A percentile compares a stretch with the other conserved stretches of the same genome.
These are phyloP conservation scores for Hyphodiscus hymeniophilus DNA, from an alignment of 495 filamentous ascomycete species.

Conservation along the genomic window DNA sequence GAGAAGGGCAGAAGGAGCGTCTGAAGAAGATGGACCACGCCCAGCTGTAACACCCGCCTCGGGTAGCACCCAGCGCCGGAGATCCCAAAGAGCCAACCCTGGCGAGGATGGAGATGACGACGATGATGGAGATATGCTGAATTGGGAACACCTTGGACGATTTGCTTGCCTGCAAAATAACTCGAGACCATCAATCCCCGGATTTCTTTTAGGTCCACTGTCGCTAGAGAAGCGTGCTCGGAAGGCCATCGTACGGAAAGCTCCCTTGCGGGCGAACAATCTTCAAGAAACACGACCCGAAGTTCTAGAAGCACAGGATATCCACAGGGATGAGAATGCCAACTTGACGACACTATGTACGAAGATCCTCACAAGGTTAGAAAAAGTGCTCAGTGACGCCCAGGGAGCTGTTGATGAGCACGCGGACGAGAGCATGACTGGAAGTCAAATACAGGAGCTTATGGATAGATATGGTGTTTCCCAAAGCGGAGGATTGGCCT, in stretches of 20 bases:
- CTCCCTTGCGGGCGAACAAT: slow-evolving; percentile 52
- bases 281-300: slow-evolving; percentile 62
- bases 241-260: slow-evolving; percentile 55
- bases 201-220: slow-evolving; percentile 83
- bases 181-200: slow-evolving; percentile 65
- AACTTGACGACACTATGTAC: slow-evolving; percentile 65
- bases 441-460: slow-evolving; percentile 29
- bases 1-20: slow-evolving; percentile 42
- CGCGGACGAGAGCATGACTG: slow-evolving; percentile 29
- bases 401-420: slow-evolving; percentile 34
- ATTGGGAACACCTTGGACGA: slow-evolving; percentile 81
- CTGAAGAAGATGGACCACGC: slow-evolving; percentile 23
- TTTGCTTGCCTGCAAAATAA: slow-evolving; percentile 64
- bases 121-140: slow-evolving; percentile 67
- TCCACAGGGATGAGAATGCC: slow-evolving; percentile 62
- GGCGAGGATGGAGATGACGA: slow-evolving; percentile 45
- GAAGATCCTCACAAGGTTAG: slow-evolving; percentile 45
- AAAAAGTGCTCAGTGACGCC: slow-evolving; percentile 30
- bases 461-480: slow-evolving; percentile 50
- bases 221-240: slow-evolving; percentile 79
- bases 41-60: slow-evolving; percentile 13
- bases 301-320: slow-evolving; percentile 60
- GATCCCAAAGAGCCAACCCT: slow-evolving; percentile 27
- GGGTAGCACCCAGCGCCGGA: slow-evolving; percentile 34
- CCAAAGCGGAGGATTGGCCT: slow-evolving; percentile 55